Base-by-base conservation (phyloP, 805 yeast species). In the Starmerella apis region DNA sequence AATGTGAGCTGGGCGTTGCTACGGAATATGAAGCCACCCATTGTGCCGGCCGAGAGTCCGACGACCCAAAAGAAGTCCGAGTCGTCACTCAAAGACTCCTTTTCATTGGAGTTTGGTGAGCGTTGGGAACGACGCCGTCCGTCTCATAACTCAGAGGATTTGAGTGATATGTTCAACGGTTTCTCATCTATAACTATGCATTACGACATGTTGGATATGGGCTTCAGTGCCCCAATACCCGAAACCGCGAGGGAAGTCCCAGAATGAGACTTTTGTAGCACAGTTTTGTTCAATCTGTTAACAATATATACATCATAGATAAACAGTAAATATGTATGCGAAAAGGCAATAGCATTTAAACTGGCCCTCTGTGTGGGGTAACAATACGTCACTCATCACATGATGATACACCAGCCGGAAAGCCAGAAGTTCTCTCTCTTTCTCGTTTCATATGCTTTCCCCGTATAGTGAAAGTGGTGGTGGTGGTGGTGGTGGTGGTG, bases 1-100 rank as follows among this genome's bases (percentile, higher is more conserved):
- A 83, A 72, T 59, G 80, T 86, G 1, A 95, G 87, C 64, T 92
- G 99, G 99, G 96, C 98, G 0, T 71, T 92, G 52, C 70, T 92
- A 50, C 76, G 98, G 59, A 85, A 92, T 65, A 92, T 83, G 63
- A 82, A 83, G 51, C 97, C 99, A 1, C 99, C 99, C 14, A 81
- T 92, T 80, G 81, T 92, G 16, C 99, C 99, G 0, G 83, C 83
- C 0, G 73, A 86, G 39, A 71, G 46, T 20, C 44, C 35, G 16
- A 27, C 28, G 18, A 18, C 14, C 19, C 20, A 25, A 27, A 46
- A 41, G 41, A 28, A 36, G 22, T 9, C 33, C 13, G 53, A 49
- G 10, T 31, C 39, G 4, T 27, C 32, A 9, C 46, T 59, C 22
- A 53, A 52, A 23, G 63, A 60, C 25, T 52, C 59, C 16, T 41